Evolutionary conservation across 306 rosid genomes (phyloP), one percentile per base, ranked within the genome.

Genomic region (Medicago truncatula): DNA sequence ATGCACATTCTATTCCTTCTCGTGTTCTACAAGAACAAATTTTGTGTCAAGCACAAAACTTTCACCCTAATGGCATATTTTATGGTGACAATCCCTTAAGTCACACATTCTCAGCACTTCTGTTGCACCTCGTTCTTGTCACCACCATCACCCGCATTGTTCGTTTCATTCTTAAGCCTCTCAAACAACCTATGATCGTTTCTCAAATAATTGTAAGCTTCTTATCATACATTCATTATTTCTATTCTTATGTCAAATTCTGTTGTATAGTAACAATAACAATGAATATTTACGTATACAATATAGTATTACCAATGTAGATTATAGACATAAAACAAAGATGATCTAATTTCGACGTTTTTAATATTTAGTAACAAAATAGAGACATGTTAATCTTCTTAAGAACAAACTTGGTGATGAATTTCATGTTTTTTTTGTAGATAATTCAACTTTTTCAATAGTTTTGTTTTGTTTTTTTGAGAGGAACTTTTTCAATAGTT

Each of bases 181-280:
- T 93, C 69, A 85, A 60, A 21, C 98, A 93, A 72, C 96, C 98
- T 41, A 76, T 72, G 53, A 61, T 93, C 46, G 60, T 93, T 58
- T 84, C 90, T 41, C 96, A 93, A 6, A 81, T 89, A n/a, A 47
- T 93, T 12, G 97, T 91, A 83, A 83, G 97, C 58, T 44, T 62
- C 40, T 44, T 75, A 12, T 1, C 23, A 6, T 60, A 28, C 31
- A 28, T 28, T 28, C 0, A 3, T 28, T 28, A 28, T 28, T 28
- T 50, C 23, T 2, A 5, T n/a, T n/a, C 21, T 40, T n/a, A 36
- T 13, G 5, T 38, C 8, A 41, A 41, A 6, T 40, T 13, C 9
- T 21, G 5, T 47, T 47, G 16, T 13, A 14, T 47, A 47, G 7
- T 47, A 47, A 47, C 4, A 47, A 14, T 47, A 47, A 47, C 5